Conservation (phyloP, 192 early-diverging fungal genomes). For the Gaertneriomyces semiglobifer region DNA sequence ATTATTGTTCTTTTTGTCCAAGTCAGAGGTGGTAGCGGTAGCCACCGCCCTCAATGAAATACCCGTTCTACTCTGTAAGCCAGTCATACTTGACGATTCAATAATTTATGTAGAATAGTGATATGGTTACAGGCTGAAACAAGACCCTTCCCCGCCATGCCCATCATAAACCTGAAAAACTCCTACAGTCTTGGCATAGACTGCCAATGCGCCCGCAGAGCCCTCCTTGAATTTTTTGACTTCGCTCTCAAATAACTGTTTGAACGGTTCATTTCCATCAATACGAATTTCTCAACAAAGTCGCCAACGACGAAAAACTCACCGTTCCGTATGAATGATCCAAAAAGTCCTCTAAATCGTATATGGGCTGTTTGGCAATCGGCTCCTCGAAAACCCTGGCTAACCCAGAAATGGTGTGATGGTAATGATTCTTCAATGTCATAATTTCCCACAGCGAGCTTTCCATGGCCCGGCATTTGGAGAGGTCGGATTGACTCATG, state of each 20-base stretch:
- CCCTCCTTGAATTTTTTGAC: background rate
- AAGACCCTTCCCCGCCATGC: background rate
- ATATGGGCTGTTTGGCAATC: constrained; percentile 75
- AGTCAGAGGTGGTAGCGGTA: no score
- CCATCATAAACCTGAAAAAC: background rate
- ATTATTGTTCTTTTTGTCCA: no score
- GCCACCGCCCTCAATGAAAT: no score
- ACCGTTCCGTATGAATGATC: constrained; percentile 70
- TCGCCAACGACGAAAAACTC: background rate
- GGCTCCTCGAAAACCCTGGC: constrained; percentile 84
- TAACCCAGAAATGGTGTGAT: constrained; percentile 78
- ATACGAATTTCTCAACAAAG: no score
- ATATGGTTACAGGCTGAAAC: background rate
- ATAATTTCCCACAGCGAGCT: constrained; percentile 93
- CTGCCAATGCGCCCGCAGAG: background rate
- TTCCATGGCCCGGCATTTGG: constrained; percentile 72
- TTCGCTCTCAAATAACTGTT: constrained; percentile 7
- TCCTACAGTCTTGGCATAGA: background rate
- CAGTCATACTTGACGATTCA: no score
- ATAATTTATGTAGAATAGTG: no score
- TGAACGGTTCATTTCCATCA: no score
- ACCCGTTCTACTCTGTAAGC: no score
- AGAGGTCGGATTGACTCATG: constrained; percentile 66
- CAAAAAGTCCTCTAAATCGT: constrained; percentile 92
- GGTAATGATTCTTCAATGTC: constrained; percentile 82